These are phyloP conservation scores for Orbilia javanica DNA, from an alignment of 2,329 filamentous ascomycete species.

Conservation along the genomic window DNA sequence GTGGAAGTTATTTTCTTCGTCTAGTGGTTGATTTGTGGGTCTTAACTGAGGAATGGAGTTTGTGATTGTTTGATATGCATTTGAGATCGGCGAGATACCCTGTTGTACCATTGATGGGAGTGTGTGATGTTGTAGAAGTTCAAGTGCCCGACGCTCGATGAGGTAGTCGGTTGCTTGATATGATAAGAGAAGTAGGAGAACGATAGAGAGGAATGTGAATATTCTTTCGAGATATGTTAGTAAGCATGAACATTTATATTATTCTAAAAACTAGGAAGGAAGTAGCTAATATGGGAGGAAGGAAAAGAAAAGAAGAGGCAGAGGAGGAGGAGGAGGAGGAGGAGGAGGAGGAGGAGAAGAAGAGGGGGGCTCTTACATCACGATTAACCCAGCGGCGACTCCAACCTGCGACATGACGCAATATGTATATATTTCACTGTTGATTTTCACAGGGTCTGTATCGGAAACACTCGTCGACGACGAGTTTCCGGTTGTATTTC, in stretches of 20 bases:
- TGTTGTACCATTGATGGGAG: constrained; percentile 57
- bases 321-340: background rate
- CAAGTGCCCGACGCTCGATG: constrained; percentile 54
- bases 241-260: background rate
- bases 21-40: background rate
- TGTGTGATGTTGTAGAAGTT: constrained; percentile 53
- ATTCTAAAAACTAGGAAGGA: background rate
- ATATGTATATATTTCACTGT: constrained; percentile 55
- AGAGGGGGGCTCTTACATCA: constrained; percentile 41
- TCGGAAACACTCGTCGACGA: background rate
- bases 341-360: background rate
- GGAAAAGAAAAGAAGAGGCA: background rate
- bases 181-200: constrained; percentile 51
- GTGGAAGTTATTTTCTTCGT: constrained; percentile 46
- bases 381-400: constrained; percentile 55
- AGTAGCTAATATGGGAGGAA: too few species aligned
- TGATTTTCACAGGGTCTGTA: constrained; percentile 29
- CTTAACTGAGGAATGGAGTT: constrained; percentile 38
- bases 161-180: constrained; percentile 58
- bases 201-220: constrained; percentile 57
- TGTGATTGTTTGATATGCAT: constrained; percentile 53
- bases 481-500: constrained; percentile 32
- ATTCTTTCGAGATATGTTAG: constrained; percentile 28
- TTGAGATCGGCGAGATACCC: constrained; percentile 50
- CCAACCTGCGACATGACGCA: constrained; percentile 59